Base-by-base conservation (phyloP, 163 green algal genomes). In the Volvox carteri region DNA sequence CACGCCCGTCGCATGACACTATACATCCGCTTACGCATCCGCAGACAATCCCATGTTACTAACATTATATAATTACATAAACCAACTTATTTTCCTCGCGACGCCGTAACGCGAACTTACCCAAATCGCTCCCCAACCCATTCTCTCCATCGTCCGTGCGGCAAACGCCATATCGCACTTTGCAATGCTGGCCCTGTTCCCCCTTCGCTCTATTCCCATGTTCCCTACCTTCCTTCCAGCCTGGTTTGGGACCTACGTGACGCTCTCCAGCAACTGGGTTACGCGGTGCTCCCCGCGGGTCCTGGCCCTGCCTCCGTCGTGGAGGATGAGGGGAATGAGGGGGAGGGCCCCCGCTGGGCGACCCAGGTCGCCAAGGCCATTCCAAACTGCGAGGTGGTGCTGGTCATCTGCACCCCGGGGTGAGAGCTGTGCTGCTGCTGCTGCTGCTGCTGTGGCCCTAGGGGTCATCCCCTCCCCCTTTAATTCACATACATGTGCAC, bases 211-310 rank as follows among this genome's bases (percentile, higher is more conserved):
- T 23, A 9, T 23, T 9, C 56, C 16, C 14, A 19, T 67, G 28
- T 23, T 23, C 16, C 19, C 19, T 67, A 23, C 56, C 56, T 67
- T 23, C 56, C 56, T n/a, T n/a, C 19, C 65, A 75, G 65, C 30
- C 9, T 75, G 65, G 65, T 75, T 46, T 75, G 6, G 39, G 70
- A 78, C 37, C 37, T 78, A 1, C 70, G 23, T 16, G 37, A 56
- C 7, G 14, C 18, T 35, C 37, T 78, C 37, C 70, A 78, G 70
- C 70, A 78, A 41, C 41, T 78, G 70, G 70, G 70, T 41, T 78
- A 78, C 70, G 14, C 70, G 37, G 70, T 78, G 37, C 44, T 78
- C 37, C 8, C 25, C 33, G 30, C 16, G 67, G 60, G 60, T 9
- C 28, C 60, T 12, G 60, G n/a, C 4, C 28, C 48, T 58, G 48